phyloP scores from a whole-genome alignment of 108 stramenopile genomes.

The Nannochloropsis oceanica region DNA sequence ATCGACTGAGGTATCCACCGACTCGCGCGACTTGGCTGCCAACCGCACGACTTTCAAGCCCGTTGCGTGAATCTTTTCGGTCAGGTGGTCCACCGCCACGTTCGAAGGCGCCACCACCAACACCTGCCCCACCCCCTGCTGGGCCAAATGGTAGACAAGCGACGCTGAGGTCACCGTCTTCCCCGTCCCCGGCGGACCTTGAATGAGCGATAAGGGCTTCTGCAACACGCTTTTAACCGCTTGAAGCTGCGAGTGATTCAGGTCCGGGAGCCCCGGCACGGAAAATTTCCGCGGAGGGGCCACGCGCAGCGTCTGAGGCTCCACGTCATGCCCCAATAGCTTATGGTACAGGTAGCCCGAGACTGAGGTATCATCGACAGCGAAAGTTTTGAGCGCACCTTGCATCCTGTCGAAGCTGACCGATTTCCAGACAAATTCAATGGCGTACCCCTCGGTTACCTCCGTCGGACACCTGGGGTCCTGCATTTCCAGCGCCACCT shows the following conservation, averaged over 20 bases:
- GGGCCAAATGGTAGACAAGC: conserved; percentile 85
- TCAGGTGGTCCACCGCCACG: conserved; percentile 95
- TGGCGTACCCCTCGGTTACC: not conserved
- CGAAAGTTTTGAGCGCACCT: conserved; percentile 85
- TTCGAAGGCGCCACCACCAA: conserved; percentile 93
- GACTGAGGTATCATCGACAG: conserved; percentile 87
- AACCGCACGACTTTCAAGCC: conserved; percentile 80
- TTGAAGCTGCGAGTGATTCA: conserved; percentile 86
- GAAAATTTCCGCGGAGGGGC: conserved; percentile 31
- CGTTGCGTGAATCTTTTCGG: conserved; percentile 88
- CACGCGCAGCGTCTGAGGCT: conserved; percentile 59
- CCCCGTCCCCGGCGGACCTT: conserved; percentile 91
- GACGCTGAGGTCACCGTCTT: conserved; percentile 95
- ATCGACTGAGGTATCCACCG: conserved; percentile 60
- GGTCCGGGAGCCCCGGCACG: conserved; percentile 79
- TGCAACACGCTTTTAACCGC: conserved; percentile 75
- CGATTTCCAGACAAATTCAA: conserved; percentile 94
- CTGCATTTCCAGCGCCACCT: conserved; percentile 69
- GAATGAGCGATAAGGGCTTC: conserved; percentile 80
- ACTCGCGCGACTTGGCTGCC: conserved; percentile 78
- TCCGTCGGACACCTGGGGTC: not conserved
- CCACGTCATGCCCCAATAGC: conserved; percentile 86
- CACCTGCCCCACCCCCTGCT: conserved; percentile 61
- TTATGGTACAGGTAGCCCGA: conserved; percentile 94
- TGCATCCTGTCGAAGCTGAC: conserved; percentile 97